These are phyloP conservation scores for Vinca major DNA, from an alignment of 305 asterid genomes.

Conservation along the genomic window DNA sequence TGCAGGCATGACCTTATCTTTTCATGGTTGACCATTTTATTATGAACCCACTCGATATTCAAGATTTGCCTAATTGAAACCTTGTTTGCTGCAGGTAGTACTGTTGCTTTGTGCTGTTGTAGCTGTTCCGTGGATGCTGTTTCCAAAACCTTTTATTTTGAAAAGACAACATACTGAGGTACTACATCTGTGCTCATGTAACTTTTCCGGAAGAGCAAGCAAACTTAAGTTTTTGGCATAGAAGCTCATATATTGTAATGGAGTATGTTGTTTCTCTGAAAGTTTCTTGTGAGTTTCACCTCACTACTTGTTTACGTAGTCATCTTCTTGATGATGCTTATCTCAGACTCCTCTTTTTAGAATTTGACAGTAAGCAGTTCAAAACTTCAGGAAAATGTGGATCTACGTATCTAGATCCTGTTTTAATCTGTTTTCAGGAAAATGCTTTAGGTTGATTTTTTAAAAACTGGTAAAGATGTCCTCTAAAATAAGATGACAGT, in stretches of 20 bases:
- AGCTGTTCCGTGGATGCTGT: conserved; percentile 99
- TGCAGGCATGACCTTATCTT: conserved; percentile 55
- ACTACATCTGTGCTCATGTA: conserved; percentile 12
- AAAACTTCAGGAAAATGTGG: not conserved
- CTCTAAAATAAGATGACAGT: not conserved
- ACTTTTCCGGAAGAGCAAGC: not conserved
- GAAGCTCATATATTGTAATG: not conserved
- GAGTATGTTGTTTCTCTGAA: not conserved
- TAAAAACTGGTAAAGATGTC: not conserved
- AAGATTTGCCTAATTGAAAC: conserved; percentile 5
- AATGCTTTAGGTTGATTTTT: not conserved
- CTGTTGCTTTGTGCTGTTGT: conserved; percentile 70
- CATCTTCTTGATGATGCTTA: not conserved
- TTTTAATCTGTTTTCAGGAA: not conserved
- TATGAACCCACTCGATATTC: conserved; percentile 6
- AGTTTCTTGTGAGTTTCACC: not conserved
- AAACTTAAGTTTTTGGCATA: not conserved
- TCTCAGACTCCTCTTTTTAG: not conserved
- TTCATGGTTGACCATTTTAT: conserved; percentile 14
- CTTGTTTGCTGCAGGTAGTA: conserved; percentile 43
- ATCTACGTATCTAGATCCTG: not conserved
- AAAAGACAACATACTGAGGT: conserved; percentile 82
- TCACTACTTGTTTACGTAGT: not conserved
- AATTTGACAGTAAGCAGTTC: not conserved
- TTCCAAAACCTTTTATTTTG: conserved; percentile 91